Evolutionary conservation across 345 rosid species (phyloP).

Genomic region (Eutrema yunnanense): DNA sequence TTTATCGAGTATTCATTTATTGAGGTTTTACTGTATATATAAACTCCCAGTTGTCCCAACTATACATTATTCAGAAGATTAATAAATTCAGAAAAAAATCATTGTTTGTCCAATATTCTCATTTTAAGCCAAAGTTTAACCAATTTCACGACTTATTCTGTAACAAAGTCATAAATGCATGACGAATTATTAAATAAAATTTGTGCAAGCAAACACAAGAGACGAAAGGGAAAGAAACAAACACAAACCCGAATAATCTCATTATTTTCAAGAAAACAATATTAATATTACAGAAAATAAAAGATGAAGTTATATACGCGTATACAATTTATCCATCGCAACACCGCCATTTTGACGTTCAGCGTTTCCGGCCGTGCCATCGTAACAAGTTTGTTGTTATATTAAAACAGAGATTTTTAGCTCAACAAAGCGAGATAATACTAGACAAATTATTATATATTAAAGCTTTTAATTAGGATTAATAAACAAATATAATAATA

Average conservation of each 20-base stretch:
- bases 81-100: background rate
- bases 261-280: background rate
- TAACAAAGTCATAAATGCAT: background rate
- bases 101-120: background rate
- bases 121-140: background rate
- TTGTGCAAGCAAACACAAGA: no score
- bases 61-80: background rate
- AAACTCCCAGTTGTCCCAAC: background rate
- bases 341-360: background rate
- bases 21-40: background rate
- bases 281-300: background rate
- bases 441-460: background rate
- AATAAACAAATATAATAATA: background rate
- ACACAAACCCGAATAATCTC: background rate
- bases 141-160: background rate
- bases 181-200: background rate
- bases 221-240: no score
- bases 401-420: background rate
- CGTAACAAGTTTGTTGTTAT: background rate
- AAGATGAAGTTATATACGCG: background rate
- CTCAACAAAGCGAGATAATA: background rate
- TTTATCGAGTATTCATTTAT: no score
- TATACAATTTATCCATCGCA: background rate
- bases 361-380: slow-evolving; percentile 11
- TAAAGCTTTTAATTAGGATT: background rate